These are phyloP conservation scores for Tulasnella sp. DNA, from an alignment of 768 basidiomycete species.

Conservation along the genomic window DNA sequence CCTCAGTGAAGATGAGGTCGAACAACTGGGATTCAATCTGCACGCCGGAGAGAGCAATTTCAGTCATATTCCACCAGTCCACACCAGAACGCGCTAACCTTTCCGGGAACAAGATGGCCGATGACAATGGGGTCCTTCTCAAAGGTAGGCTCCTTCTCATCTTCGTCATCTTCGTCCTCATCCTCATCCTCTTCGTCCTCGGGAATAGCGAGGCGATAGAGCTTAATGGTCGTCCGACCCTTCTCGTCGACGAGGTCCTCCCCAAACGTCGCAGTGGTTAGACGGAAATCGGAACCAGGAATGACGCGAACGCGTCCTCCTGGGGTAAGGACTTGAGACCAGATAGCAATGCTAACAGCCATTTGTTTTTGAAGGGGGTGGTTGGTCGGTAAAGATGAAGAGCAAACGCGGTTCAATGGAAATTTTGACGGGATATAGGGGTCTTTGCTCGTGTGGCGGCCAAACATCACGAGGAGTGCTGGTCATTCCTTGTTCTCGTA, in stretches of 20 bases:
- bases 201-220: conserved; percentile 37
- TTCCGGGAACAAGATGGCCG: conserved; percentile 45
- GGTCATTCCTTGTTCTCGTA: background rate
- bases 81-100: conserved; percentile 37
- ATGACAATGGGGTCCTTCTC: conserved; percentile 39
- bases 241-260: conserved; percentile 43
- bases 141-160: conserved; percentile 37
- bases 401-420: conserved; percentile 11
- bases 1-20: conserved; percentile 47
- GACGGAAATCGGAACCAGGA: conserved; percentile 43
- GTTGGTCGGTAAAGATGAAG: conserved; percentile 15
- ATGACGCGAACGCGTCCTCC: conserved; percentile 27
- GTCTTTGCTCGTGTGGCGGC: conserved; percentile 3
- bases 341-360: conserved; percentile 8
- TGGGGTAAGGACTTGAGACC: conserved; percentile 23
- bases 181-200: conserved; percentile 42
- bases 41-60: background rate
- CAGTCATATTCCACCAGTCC: background rate
- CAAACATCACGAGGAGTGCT: background rate
- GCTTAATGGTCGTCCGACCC: conserved; percentile 39
- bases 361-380: background rate
- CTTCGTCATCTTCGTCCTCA: conserved; percentile 37
- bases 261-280: conserved; percentile 48
- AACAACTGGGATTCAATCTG: conserved; percentile 47
- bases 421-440: conserved; percentile 1